Conservation (phyloP, 2,329 filamentous ascomycete genomes). For the Domatiomyces catenatus region DNA sequence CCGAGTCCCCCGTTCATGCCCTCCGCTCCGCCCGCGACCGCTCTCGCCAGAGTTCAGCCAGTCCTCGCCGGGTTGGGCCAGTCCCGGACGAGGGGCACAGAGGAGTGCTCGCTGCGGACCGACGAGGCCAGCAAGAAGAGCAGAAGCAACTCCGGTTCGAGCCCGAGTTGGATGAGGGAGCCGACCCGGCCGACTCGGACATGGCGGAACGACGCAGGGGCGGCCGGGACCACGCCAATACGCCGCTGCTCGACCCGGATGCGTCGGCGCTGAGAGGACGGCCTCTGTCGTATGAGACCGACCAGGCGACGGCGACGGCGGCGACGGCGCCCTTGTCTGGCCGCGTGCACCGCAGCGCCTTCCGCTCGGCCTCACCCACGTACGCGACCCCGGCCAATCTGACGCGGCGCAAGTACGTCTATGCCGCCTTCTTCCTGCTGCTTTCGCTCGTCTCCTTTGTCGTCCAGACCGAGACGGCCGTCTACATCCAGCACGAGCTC, state of each 20-base stretch:
- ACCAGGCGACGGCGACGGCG: slow-evolving; percentile 62
- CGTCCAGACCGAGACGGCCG: slow-evolving; percentile 85
- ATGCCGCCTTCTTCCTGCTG: slow-evolving; percentile 68
- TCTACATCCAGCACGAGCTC: slow-evolving; percentile 83
- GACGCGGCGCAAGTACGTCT: slow-evolving; percentile 69
- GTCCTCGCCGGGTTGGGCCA: slow-evolving; percentile 11
- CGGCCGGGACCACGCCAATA: slow-evolving; percentile 33
- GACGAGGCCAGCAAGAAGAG: background rate
- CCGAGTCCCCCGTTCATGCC: slow-evolving; percentile 11
- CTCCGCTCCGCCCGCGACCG: slow-evolving; percentile 1
- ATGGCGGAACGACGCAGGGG: slow-evolving; percentile 31
- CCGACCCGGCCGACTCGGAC: slow-evolving; percentile 23
- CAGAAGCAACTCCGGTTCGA: slow-evolving; percentile 4
- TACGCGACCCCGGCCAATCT: slow-evolving; percentile 45
- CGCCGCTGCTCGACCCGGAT: slow-evolving; percentile 40
- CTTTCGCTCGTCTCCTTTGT: slow-evolving; percentile 78
- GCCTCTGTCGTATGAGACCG: slow-evolving; percentile 25
- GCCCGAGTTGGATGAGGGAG: slow-evolving; percentile 23
- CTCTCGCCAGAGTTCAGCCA: slow-evolving; percentile 5
- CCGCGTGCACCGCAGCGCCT: slow-evolving; percentile 40
- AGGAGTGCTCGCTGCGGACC: background rate
- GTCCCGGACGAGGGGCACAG: slow-evolving; percentile 8
- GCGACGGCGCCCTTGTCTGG: slow-evolving; percentile 53
- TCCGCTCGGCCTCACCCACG: slow-evolving; percentile 65
- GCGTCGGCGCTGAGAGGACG: slow-evolving; percentile 21